Conservation (phyloP, 805 yeast species). For the Middelhovenomyces tepae region DNA sequence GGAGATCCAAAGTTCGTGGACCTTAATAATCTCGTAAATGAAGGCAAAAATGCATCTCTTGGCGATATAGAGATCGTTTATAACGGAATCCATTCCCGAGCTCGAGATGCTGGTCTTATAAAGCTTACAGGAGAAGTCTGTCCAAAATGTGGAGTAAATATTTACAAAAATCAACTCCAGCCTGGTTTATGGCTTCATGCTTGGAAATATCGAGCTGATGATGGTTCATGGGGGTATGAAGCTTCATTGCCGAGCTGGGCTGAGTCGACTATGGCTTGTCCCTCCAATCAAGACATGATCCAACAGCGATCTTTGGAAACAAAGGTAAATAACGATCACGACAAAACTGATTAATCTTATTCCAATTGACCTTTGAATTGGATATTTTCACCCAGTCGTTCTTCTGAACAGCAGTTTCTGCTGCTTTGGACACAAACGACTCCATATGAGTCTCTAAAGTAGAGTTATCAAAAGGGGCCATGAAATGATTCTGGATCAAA, state of each 20-base stretch:
- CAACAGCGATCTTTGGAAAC: not conserved
- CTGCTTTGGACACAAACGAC: slow-evolving; percentile 7
- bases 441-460: slow-evolving; percentile 8
- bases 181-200: slow-evolving; percentile 80
- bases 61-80: slow-evolving; percentile 37
- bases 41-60: slow-evolving; percentile 35
- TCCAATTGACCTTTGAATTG: slow-evolving; percentile 5
- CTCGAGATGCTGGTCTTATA: slow-evolving; percentile 56
- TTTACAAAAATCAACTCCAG: slow-evolving; percentile 67
- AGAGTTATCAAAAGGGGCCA: slow-evolving; percentile 7
- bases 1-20: slow-evolving; percentile 71
- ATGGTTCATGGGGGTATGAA: slow-evolving; percentile 48
- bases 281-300: slow-evolving; percentile 2
- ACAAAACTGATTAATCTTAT: slow-evolving; percentile 5
- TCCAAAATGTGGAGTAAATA: slow-evolving; percentile 48
- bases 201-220: slow-evolving; percentile 45
- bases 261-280: not conserved
- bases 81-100: slow-evolving; percentile 4
- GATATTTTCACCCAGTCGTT: slow-evolving; percentile 13
- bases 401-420: slow-evolving; percentile 1
- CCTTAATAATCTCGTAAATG: slow-evolving; percentile 45
- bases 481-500: slow-evolving; percentile 9
- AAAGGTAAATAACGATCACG: slow-evolving; percentile 6
- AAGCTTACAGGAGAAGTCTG: slow-evolving; percentile 47
- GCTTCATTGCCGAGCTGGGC: slow-evolving; percentile 76